These are phyloP conservation scores for Carpinus viminea DNA, from an alignment of 306 rosid genomes.

Conservation along the genomic window DNA sequence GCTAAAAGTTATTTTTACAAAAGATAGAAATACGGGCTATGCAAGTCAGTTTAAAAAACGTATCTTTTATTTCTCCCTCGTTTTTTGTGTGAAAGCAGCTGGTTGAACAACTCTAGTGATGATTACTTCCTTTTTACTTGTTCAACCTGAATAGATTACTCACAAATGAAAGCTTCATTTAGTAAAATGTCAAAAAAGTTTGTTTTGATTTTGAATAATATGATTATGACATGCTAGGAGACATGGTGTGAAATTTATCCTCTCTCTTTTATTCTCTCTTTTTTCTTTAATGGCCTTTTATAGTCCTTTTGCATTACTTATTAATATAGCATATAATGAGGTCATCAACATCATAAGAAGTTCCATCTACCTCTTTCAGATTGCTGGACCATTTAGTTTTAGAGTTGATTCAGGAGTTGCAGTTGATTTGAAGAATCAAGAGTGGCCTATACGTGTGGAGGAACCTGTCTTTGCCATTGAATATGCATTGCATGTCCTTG, in stretches of 20 bases:
- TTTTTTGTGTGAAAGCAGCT: neutral
- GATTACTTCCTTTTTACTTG: neutral
- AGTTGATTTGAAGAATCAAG: conserved; percentile 55
- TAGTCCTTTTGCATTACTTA: conserved; percentile 1
- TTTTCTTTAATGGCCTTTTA: neutral
- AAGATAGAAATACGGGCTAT: neutral
- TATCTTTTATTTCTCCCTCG: neutral
- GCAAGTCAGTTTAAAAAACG: neutral
- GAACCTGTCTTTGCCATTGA: conserved; percentile 82
- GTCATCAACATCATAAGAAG: conserved; percentile 8
- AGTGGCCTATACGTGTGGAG: conserved; percentile 39
- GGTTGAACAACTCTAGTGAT: neutral
- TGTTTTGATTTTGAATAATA: neutral
- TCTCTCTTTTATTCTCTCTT: neutral
- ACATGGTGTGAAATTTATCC: neutral
- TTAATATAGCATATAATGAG: conserved; percentile 14
- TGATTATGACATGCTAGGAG: neutral
- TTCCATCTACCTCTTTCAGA: conserved; percentile 45
- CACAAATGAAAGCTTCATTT: neutral
- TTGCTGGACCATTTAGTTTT: conserved; percentile 80
- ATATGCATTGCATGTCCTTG: conserved; percentile 77
- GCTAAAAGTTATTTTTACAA: neutral
- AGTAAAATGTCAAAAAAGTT: neutral
- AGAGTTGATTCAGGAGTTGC: conserved; percentile 76
- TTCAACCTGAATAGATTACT: neutral